A percentile compares a stretch with the other conserved stretches of the same genome.
These are phyloP conservation scores for Venturia asperata DNA, from an alignment of 2,329 filamentous ascomycete genomes.

Conservation along the genomic window DNA sequence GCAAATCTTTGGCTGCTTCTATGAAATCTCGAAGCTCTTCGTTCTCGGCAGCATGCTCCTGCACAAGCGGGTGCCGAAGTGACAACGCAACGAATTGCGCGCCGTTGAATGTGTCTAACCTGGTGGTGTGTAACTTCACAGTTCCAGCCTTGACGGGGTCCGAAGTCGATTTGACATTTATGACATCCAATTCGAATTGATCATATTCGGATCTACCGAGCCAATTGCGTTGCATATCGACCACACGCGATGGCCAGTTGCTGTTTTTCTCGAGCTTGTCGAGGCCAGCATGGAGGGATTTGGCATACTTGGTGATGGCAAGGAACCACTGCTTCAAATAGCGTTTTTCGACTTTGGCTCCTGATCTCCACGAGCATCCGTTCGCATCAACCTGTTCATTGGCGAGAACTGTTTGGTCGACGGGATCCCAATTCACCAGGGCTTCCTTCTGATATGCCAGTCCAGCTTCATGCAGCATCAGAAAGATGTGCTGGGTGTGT, in stretches of 20 bases:
- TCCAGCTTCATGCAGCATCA: constrained; percentile 65
- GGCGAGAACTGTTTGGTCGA: constrained; percentile 82
- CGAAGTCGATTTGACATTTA: constrained; percentile 24
- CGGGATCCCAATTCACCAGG: constrained; percentile 82
- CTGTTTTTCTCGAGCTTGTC: constrained; percentile 55
- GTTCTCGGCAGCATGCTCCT: constrained; percentile 52
- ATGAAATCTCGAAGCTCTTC: constrained; percentile 60
- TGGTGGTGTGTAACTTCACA: constrained; percentile 73
- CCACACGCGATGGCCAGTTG: constrained; percentile 74
- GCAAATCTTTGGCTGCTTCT: constrained; percentile 47
- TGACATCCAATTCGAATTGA: constrained; percentile 42
- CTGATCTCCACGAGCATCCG: constrained; percentile 80
- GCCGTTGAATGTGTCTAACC: constrained; percentile 79
- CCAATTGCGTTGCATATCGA: constrained; percentile 83
- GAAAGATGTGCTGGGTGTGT: constrained; percentile 79
- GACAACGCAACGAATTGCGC: constrained; percentile 80
- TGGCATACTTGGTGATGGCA: constrained; percentile 70
- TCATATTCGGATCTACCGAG: constrained; percentile 72
- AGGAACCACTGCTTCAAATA: constrained; percentile 86
- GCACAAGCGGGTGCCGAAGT: constrained; percentile 62
- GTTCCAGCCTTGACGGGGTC: constrained; percentile 33
- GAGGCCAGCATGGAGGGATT: constrained; percentile 64
- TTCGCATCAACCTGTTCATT: constrained; percentile 90
- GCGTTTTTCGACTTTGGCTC: constrained; percentile 73
- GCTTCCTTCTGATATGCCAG: constrained; percentile 79